Base-by-base conservation (phyloP, 768 basidiomycete species). In the Hygrocybe coccinea region DNA sequence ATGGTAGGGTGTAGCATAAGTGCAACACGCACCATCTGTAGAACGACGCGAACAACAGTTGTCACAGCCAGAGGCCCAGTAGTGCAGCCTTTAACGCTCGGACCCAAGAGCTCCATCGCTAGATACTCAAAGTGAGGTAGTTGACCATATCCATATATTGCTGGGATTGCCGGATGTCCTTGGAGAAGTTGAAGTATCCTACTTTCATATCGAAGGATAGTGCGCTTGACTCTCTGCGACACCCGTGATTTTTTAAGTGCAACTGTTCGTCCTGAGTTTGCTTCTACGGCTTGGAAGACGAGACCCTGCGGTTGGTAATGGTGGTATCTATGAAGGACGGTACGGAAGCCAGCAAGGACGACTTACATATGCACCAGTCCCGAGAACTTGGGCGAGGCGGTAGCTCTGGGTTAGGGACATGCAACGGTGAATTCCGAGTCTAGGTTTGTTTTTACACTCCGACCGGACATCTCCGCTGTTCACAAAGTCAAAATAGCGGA, bases 341-440 rank as follows among this genome's bases (percentile, higher is more conserved):
- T 46, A 38, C 36, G 46, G 17, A 53, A 53, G 43, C 54, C 46
- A 49, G 54, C 54, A 39, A 56, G 45, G 45, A 21, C 29, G 22
- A 34, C 54, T 56, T 34, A 56, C 54, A 56, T 52, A 56, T 52
- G 56, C 50, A 29, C 56, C 56, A 46, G 48, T 36, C 22, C 56
- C 56, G 17, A 56, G 56, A 52, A 56, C 39, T 52, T 51, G 48
- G 50, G 56, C 39, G 50, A 56, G 56, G 50, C 56, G 56, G 56
- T 56, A 56, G n/a, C n/a, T n/a, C n/a, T n/a, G n/a, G n/a, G n/a
- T n/a, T n/a, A n/a, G n/a, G n/a, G n/a, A n/a, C n/a, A n/a, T n/a
- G n/a, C n/a, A n/a, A n/a, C n/a, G n/a, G n/a, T n/a, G n/a, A n/a
- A n/a, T n/a, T n/a, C n/a, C n/a, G n/a, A n/a, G n/a, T n/a, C n/a